Evolutionary conservation across 305 asterid genomes (phyloP).

Genomic region (Solanum hybrid): DNA sequence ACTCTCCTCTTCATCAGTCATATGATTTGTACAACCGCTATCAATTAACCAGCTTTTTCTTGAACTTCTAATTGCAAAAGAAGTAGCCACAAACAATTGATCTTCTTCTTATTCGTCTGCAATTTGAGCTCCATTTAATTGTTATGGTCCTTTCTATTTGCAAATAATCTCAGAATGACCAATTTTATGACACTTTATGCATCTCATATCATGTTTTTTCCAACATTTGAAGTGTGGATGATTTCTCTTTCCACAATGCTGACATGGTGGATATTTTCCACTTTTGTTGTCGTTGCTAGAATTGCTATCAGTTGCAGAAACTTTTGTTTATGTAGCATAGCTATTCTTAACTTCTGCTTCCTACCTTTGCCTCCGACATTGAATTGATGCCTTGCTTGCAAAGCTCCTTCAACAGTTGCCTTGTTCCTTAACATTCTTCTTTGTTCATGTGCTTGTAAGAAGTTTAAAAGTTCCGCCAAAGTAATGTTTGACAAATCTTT

Average conservation of each 20-base stretch:
- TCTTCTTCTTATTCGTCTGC: background rate
- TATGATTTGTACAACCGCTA: background rate
- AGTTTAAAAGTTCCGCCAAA: background rate
- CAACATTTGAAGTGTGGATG: background rate
- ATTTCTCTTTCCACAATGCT: background rate
- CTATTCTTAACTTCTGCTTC: background rate
- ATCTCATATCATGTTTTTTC: background rate
- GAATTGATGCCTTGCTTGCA: background rate
- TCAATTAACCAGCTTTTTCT: background rate
- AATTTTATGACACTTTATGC: background rate
- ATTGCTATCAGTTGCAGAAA: background rate
- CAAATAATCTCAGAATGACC: background rate
- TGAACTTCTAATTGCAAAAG: background rate
- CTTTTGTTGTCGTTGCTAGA: background rate
- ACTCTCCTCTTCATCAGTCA: background rate
- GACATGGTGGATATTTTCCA: background rate
- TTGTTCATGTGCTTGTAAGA: background rate
- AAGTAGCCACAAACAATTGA: background rate
- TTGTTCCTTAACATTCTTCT: background rate
- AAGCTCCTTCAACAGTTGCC: background rate
- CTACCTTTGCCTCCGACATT: background rate
- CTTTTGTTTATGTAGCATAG: background rate
- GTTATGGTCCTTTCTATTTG: background rate
- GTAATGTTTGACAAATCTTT: conserved; percentile 5
- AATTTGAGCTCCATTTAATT: background rate